Conservation (phyloP, 2,329 filamentous ascomycete species). For the Emergomyces pasteurianus region DNA sequence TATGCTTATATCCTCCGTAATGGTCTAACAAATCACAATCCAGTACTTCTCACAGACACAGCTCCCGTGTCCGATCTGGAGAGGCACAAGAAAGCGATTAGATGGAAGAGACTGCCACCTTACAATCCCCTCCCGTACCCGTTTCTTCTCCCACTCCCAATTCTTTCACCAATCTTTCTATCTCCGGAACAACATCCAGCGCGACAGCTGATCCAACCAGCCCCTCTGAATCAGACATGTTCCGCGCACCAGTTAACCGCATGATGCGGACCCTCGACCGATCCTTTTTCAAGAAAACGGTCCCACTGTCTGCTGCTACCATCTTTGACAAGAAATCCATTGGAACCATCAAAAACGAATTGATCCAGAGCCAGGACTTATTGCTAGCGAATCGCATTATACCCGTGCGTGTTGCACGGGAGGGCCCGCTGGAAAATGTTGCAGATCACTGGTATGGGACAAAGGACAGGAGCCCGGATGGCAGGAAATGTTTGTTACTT, state of each 20-base stretch:
- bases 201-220: not conserved
- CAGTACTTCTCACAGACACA: not conserved
- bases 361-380: slow-evolving; percentile 55
- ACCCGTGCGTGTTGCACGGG: slow-evolving; percentile 52
- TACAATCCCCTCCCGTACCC: not conserved
- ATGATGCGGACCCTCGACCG: slow-evolving; percentile 72
- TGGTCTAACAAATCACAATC: not conserved
- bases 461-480: slow-evolving; percentile 48
- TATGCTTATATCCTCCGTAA: not conserved
- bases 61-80: not conserved
- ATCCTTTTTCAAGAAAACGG: slow-evolving; percentile 63
- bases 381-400: slow-evolving; percentile 52
- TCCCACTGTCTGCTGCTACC: slow-evolving; percentile 67
- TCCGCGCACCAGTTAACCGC: slow-evolving; percentile 70
- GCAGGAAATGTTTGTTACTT: slow-evolving; percentile 32
- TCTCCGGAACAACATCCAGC: not conserved
- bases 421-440: slow-evolving; percentile 18
- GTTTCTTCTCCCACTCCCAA: not conserved
- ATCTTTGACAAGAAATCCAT: slow-evolving; percentile 67
- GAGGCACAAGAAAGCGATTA: not conserved
- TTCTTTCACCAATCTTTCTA: not conserved
- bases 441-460: slow-evolving; percentile 14
- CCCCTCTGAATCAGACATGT: slow-evolving; percentile 35
- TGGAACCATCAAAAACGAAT: slow-evolving; percentile 52
- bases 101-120: not conserved